Conservation (phyloP, 257 asterid genomes). For the Solanum appendiculatum region DNA sequence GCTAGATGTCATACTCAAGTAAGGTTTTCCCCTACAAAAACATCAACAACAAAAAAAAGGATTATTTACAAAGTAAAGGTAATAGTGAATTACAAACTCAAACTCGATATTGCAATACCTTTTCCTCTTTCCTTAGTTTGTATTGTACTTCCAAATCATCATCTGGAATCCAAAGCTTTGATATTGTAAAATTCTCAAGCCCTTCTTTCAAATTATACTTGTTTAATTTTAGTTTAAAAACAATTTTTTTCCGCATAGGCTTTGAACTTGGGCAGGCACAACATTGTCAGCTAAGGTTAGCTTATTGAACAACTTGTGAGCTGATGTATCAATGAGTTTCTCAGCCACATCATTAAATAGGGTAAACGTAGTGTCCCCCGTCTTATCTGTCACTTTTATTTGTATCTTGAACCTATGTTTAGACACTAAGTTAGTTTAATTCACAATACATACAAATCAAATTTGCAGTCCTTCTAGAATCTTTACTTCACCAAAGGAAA, state of each 20-base stretch:
- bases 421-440: neutral
- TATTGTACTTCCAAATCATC: no score
- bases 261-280: neutral
- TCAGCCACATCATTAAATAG: neutral
- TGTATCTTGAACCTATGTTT: neutral
- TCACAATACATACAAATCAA: neutral
- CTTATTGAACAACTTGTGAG: neutral
- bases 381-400: neutral
- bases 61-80: no score
- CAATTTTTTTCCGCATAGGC: no score
- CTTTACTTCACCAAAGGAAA: neutral
- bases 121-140: neutral
- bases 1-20: neutral
- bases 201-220: no score
- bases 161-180: no score
- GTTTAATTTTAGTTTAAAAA: no score
- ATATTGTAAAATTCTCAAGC: no score
- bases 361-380: neutral
- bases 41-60: neutral
- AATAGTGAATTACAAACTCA: no score
- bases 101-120: neutral
- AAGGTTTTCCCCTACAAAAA: neutral
- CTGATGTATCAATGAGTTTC: neutral
- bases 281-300: neutral
- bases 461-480: neutral